A percentile compares a stretch with the other conserved stretches of the same genome.
Evolutionary conservation across 345 rosid species (phyloP).

Genomic region (Arabis hirsuta): DNA sequence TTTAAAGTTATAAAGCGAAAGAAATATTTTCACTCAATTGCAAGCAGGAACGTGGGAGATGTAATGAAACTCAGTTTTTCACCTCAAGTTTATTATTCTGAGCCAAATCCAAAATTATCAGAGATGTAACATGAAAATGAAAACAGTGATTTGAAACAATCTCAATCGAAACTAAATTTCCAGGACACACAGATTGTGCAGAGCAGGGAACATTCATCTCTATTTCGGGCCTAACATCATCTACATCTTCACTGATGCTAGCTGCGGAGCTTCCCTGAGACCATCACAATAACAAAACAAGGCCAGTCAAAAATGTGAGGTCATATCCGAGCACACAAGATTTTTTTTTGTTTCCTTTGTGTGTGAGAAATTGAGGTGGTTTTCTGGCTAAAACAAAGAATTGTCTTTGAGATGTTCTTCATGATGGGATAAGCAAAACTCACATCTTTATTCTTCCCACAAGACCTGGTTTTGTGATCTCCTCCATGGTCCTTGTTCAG

Average conservation of each 20-base stretch:
- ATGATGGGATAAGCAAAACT: slow-evolving; percentile 31
- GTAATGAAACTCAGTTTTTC: slow-evolving; percentile 16
- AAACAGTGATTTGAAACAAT: neutral
- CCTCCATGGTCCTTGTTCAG: slow-evolving; percentile 40
- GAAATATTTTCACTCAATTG: slow-evolving; percentile 44
- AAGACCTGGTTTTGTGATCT: slow-evolving; percentile 15
- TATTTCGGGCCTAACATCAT: slow-evolving; percentile 65
- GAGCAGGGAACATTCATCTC: slow-evolving; percentile 6
- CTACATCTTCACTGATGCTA: slow-evolving; percentile 68
- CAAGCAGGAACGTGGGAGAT: slow-evolving; percentile 23
- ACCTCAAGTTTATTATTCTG: slow-evolving; percentile 2
- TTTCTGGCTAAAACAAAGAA: neutral
- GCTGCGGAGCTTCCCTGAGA: slow-evolving; percentile 69
- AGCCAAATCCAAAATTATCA: slow-evolving; percentile 5
- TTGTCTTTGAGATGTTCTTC: neutral
- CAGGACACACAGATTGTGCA: neutral
- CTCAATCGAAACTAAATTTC: neutral
- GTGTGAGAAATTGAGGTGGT: neutral
- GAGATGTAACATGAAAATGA: no score
- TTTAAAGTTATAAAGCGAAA: slow-evolving; percentile 12
- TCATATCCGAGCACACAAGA: neutral
- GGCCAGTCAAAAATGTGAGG: slow-evolving; percentile 1
- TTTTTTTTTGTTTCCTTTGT: neutral
- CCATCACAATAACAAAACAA: neutral
- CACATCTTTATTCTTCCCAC: slow-evolving; percentile 46